phyloP scores from a whole-genome alignment of 768 basidiomycete species.

The Strobilomyces confusus region DNA sequence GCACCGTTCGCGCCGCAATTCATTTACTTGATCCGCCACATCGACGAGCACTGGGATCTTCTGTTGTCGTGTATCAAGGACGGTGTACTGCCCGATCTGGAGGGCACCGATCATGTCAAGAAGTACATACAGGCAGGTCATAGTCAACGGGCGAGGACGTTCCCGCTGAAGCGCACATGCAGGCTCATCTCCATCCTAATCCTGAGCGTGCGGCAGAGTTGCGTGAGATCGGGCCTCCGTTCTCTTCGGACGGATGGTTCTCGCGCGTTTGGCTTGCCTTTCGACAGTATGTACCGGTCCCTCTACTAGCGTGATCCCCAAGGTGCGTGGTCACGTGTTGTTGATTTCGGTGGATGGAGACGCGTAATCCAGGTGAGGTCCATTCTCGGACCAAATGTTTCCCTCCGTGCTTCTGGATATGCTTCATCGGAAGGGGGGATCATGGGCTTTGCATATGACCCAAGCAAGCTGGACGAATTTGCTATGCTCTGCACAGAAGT shows the following conservation, averaged over 20 bases:
- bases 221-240: no score
- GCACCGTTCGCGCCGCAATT: neutral
- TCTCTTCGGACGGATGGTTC: no score
- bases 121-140: no score
- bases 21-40: slow-evolving; percentile 18
- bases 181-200: slow-evolving; percentile 16
- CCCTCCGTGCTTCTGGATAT: slow-evolving; percentile 7
- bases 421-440: slow-evolving; percentile 4
- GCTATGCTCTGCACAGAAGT: neutral
- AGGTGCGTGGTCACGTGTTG: no score
- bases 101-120: slow-evolving; percentile 7
- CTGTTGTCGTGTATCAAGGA: no score
- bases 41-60: no score
- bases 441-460: neutral
- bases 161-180: neutral
- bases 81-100: no score
- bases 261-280: no score
- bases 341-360: neutral
- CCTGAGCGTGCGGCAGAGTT: no score
- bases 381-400: slow-evolving; percentile 8
- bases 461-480: neutral
- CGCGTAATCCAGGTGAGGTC: no score
- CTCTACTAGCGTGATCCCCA: slow-evolving; percentile 7
- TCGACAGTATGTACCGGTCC: slow-evolving; percentile 8
- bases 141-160: no score